phyloP scores from a whole-genome alignment of 441 rosid genomes.

The Macaranga tanarius region DNA sequence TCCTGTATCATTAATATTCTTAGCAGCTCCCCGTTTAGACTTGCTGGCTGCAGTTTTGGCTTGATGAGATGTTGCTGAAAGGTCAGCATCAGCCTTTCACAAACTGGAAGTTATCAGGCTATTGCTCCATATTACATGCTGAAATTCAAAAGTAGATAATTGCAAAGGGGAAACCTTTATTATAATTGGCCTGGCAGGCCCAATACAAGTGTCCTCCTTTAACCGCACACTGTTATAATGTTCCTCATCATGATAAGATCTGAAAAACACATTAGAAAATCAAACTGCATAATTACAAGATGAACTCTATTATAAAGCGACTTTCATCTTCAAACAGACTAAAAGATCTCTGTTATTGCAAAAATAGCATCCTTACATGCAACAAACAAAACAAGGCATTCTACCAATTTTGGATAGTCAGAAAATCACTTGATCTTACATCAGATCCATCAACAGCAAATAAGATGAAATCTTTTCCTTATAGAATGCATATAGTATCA shows the following conservation, averaged over 20 bases:
- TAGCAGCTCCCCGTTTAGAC: constrained; percentile 37
- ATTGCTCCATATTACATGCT: constrained; percentile 23
- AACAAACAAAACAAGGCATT: background rate
- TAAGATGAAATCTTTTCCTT: background rate
- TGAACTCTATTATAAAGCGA: background rate
- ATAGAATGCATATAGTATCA: background rate
- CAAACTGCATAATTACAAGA: constrained; percentile 5
- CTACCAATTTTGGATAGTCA: background rate
- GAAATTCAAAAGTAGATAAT: constrained; percentile 3
- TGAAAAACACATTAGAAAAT: constrained; percentile 19
- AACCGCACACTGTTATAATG: constrained; percentile 82
- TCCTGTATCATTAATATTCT: constrained; percentile 39
- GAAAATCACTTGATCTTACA: background rate
- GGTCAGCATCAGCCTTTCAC: constrained; percentile 87
- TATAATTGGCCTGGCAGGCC: constrained; percentile 67
- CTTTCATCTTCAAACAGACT: constrained; percentile 3
- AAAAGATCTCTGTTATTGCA: background rate
- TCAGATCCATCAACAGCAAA: background rate
- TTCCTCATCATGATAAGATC: constrained; percentile 95
- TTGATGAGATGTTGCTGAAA: constrained; percentile 66
- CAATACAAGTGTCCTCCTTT: constrained; percentile 67
- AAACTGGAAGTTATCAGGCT: constrained; percentile 53
- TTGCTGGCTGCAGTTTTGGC: constrained; percentile 53
- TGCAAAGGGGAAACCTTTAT: constrained; percentile 52
- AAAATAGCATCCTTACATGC: background rate